phyloP scores from a whole-genome alignment of 768 basidiomycete genomes.

The Hypholoma sublateritium region DNA sequence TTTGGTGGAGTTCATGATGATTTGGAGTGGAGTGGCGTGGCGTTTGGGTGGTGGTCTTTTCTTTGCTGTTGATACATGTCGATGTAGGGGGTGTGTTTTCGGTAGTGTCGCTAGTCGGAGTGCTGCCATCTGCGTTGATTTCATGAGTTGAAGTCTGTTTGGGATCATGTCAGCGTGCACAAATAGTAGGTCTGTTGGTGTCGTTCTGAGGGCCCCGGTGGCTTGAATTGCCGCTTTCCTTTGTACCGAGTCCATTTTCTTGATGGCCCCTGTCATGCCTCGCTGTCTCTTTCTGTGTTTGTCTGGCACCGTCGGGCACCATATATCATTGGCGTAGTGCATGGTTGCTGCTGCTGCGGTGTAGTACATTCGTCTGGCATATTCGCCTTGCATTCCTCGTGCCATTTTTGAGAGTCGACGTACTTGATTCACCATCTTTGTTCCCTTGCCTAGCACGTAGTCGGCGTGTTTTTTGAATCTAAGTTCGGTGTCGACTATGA shows the following conservation, averaged over 20 bases:
- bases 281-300: background rate
- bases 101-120: too few species aligned
- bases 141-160: too few species aligned
- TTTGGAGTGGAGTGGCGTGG: too few species aligned
- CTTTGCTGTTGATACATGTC: too few species aligned
- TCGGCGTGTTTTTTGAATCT: constrained; percentile 7
- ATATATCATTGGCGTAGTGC: constrained; percentile 30
- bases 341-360: constrained; percentile 26
- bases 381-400: constrained; percentile 15
- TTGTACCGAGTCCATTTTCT: constrained; percentile 8
- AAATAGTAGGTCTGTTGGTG: constrained; percentile 11
- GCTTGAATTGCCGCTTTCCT: constrained; percentile 7
- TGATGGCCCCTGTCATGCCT: constrained; percentile 4
- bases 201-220: constrained; percentile 12
- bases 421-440: constrained; percentile 18
- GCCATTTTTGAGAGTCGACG: constrained; percentile 16
- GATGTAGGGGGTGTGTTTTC: too few species aligned
- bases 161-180: too few species aligned
- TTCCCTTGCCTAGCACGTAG: constrained; percentile 19
- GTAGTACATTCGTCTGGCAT: constrained; percentile 24
- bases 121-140: too few species aligned
- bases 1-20: background rate
- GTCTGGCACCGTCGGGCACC: constrained; percentile 7
- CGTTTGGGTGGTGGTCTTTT: too few species aligned
- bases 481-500: constrained; percentile 5